Base-by-base conservation (phyloP, 2,329 filamentous ascomycete genomes). In the Diplocarpon rosae region DNA sequence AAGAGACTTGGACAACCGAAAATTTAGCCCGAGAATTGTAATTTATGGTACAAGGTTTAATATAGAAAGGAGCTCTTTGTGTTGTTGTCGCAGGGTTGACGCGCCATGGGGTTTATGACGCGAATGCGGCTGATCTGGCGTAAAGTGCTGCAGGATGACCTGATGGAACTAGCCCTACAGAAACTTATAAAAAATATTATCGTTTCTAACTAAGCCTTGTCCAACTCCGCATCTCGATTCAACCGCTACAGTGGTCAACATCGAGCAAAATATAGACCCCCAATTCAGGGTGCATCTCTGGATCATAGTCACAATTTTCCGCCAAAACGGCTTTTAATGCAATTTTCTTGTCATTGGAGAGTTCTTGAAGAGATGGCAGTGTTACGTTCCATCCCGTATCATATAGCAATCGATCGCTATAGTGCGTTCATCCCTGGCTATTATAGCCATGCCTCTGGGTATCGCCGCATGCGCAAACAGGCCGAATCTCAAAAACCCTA, bases 341-440 rank as follows among this genome's bases (percentile, higher is more conserved):
- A 13, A 43, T 43, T 43, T 42, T 37, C 36, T 43, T 37, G 41
- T 37, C 34, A 7, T 43, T 43, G 41, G 41, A 43, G 41, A 43
- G n/a, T 31, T 27, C 41, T 29, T 27, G 33, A 28, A 20, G 33
- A 16, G 31, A 14, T 32, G 24, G 20, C 17, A 20, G n/a, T 15
- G 28, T 20, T 24, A 14, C 8, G 2, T 17, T 12, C 14, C 24
- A 16, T 30, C 17, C 8, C 27, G 20, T n/a, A 33, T 30, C 34
- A 32, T 31, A 43, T 27, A 43, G 34, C 41, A 37, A 37, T 33
- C 15, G 31, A 24, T 14, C 14, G 33, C 11, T 11, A 17, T 3
- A 35, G 14, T 35, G 5, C 15, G 9, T n/a, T 7, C 14, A 7
- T 14, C 31, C 32, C 34, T 37, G 12, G 34, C 20, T 24, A 31